These are phyloP conservation scores for Anastatica hierochuntica DNA, from an alignment of 345 rosid species.

Conservation along the genomic window DNA sequence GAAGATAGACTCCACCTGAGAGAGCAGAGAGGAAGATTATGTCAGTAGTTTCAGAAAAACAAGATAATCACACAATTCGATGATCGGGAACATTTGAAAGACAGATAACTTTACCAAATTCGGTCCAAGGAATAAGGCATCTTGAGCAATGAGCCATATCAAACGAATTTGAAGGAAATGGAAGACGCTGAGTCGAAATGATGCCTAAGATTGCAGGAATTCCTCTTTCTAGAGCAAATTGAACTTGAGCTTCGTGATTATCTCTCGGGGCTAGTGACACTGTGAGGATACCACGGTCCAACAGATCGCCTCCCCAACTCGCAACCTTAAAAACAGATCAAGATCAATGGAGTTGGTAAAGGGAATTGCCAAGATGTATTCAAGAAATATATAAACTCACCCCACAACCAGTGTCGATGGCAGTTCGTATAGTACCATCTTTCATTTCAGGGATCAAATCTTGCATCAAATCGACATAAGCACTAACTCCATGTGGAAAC, in stretches of 20 bases:
- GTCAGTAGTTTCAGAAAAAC: no score
- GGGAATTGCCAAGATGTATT: neutral
- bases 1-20: constrained; percentile 90
- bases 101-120: constrained; percentile 70
- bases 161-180: constrained; percentile 86
- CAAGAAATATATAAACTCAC: constrained; percentile 33
- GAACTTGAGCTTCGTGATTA: constrained; percentile 99
- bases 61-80: no score
- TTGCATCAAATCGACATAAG: constrained; percentile 84
- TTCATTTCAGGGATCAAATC: constrained; percentile 88
- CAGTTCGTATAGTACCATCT: constrained; percentile 81
- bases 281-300: constrained; percentile 86
- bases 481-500: constrained; percentile 91
- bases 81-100: no score
- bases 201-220: constrained; percentile 94
- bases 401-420: constrained; percentile 98
- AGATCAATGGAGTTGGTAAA: no score
- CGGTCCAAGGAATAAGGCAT: constrained; percentile 99
- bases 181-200: constrained; percentile 90
- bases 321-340: constrained; percentile 50
- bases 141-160: constrained; percentile 99
- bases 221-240: no score
- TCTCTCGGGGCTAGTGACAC: constrained; percentile 98
- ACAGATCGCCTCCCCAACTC: constrained; percentile 98
- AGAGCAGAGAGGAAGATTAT: no score